Evolutionary conservation across 305 asterid species (phyloP), one percentile per base, ranked within the genome.

Genomic region (Euphrasia arctica): DNA sequence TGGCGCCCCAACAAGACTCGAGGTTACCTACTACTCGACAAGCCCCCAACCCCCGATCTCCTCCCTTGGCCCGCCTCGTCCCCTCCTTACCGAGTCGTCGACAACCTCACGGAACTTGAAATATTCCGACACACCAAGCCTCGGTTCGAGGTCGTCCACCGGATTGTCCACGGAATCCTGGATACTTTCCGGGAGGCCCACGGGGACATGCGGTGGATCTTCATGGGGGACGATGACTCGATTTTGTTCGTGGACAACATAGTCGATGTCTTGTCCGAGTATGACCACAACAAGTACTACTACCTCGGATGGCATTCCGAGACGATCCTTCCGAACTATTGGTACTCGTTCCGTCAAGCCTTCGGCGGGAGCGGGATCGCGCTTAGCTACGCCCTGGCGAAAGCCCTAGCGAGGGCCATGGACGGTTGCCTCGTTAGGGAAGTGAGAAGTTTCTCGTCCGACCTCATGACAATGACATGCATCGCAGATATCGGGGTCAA

Each of bases 141-240:
- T 62, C 27, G 64, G 12, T 52, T 51, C 66, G 65, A 32, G 55
- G 63, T 81, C 31, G 78, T 74, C 84, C 82, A 80, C 2, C 60
- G 94, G n/a, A 82, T 83, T 79, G 88, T 80, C 18, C 91, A 85
- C 14, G 94, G 80, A 10, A 83, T 87, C 11, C 67, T 83, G 42
- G 97, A 90, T 75, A 66, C 77, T 3, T 63, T 80, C 45, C 56
- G 88, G 58, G 91, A 90, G 67, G 78, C 69, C 29, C 76, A 71
- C 14, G 76, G 76, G 1, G 75, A 69, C 43, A 6, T 90, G 59
- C 63, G 95, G 59, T 90, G 97, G 97, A 34, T 83, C 1, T 78
- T 87, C 5, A 80, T 85, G 86, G 97, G 91, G 7, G 97, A 90
- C n/a, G 97, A 90, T 28, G 95, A 90, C 36, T 48, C 94, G 0